These are phyloP conservation scores for Phytophthora multivora DNA, from an alignment of 352 stramenopile genomes.

Conservation along the genomic window DNA sequence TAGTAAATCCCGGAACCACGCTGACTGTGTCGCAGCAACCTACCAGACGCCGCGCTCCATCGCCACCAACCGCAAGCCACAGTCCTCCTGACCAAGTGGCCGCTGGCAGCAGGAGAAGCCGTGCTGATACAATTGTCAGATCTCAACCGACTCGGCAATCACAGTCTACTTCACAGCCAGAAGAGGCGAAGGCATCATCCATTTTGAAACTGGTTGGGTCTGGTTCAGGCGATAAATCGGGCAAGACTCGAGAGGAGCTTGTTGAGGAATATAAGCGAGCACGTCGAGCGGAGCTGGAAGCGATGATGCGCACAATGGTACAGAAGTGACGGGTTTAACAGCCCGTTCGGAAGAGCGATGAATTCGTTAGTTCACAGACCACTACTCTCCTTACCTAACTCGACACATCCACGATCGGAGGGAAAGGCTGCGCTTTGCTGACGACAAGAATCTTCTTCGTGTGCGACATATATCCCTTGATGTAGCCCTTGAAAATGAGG, in stretches of 20 bases:
- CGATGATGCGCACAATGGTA: constrained; percentile 72
- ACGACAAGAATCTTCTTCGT: constrained; percentile 96
- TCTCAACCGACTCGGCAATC: constrained; percentile 3
- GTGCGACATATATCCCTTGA: constrained; percentile 98
- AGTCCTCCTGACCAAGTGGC: constrained; percentile 3
- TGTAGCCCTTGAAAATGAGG: constrained; percentile 96
- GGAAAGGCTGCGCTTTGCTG: constrained; percentile 95
- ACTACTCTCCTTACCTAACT: constrained; percentile 58
- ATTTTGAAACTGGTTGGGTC: constrained; percentile 63
- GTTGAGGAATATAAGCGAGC: constrained; percentile 72
- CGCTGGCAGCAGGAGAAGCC: constrained; percentile 16
- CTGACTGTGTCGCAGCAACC: not conserved
- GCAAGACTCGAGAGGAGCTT: constrained; percentile 59
- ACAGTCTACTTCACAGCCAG: constrained; percentile 1
- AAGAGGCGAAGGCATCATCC: constrained; percentile 40
- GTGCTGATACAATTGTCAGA: constrained; percentile 9
- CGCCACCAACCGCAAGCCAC: constrained; percentile 15
- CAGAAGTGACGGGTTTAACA: constrained; percentile 36
- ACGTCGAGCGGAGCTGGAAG: constrained; percentile 63
- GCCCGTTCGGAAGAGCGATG: not conserved
- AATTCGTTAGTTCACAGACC: constrained; percentile 7
- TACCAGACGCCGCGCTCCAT: constrained; percentile 2
- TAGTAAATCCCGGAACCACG: not conserved
- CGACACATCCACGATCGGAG: constrained; percentile 78
- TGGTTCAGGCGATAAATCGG: constrained; percentile 27